Conservation (phyloP, 192 early-diverging fungal genomes). For the Coemansia nantahalensis region DNA sequence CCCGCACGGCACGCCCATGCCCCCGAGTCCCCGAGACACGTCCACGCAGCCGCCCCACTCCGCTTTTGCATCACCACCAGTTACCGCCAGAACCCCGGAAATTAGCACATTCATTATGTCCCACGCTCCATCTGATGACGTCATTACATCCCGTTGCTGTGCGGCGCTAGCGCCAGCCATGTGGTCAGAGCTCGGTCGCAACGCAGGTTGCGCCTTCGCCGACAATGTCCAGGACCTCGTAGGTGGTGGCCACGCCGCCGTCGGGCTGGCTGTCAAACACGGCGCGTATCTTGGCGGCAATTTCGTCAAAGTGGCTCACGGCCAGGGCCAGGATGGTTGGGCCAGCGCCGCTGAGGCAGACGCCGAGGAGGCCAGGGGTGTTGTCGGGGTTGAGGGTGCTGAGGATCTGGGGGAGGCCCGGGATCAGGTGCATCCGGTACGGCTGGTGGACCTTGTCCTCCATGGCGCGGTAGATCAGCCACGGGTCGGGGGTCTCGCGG, state of each 20-base stretch:
- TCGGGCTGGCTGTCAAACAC: slow-evolving; percentile 42
- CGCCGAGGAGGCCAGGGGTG: slow-evolving; percentile 82
- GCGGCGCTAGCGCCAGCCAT: too few species aligned
- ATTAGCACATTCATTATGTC: too few species aligned
- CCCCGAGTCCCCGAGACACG: too few species aligned
- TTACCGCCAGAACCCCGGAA: too few species aligned
- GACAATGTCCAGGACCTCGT: slow-evolving; percentile 51
- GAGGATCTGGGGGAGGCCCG: slow-evolving; percentile 88
- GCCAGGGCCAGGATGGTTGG: slow-evolving; percentile 94
- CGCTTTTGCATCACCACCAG: too few species aligned
- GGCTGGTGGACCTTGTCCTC: slow-evolving; percentile 95
- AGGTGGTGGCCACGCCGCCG: slow-evolving; percentile 34
- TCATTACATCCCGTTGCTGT: too few species aligned
- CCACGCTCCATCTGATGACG: too few species aligned
- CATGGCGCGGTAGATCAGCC: slow-evolving; percentile 89
- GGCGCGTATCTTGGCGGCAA: slow-evolving; percentile 57
- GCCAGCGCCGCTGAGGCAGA: slow-evolving; percentile 94
- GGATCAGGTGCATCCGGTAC: slow-evolving; percentile 91
- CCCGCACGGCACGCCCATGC: not conserved
- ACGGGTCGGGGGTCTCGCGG: slow-evolving; percentile 65
- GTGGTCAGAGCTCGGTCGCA: not conserved
- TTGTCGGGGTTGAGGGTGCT: slow-evolving; percentile 67
- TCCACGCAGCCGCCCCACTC: too few species aligned
- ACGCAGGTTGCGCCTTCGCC: slow-evolving; percentile 41
- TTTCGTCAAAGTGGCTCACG: slow-evolving; percentile 76